These are phyloP conservation scores for Ettlia oleoabundans DNA, from an alignment of 139 green algal species.

Conservation along the genomic window DNA sequence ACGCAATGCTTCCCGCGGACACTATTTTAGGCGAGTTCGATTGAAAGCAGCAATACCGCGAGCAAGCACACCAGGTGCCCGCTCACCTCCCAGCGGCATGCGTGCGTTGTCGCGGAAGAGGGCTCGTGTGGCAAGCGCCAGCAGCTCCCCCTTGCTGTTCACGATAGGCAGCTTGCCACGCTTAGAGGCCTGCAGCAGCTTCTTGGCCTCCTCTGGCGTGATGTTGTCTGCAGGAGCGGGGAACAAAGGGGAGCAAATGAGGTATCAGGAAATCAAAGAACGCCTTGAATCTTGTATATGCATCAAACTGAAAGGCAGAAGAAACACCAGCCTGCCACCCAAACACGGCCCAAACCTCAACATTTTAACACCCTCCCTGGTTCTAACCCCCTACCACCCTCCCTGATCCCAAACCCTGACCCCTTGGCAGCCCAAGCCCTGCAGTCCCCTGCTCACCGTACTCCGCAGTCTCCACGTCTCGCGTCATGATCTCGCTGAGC, in stretches of 20 bases:
- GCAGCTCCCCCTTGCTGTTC: conserved; percentile 67
- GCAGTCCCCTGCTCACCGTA: too few relatives aligned
- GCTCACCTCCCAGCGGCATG: conserved; percentile 50
- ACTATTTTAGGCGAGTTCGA: too few relatives aligned
- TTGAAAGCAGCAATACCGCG: too few relatives aligned
- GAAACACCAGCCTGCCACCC: too few relatives aligned
- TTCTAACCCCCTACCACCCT: neutral
- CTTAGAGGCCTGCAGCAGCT: conserved; percentile 65
- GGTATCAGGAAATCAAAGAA: too few relatives aligned
- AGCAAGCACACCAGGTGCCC: neutral
- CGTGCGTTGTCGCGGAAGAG: conserved; percentile 57
- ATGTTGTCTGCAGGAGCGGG: conserved; percentile 27
- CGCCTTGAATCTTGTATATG: too few relatives aligned
- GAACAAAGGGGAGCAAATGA: neutral
- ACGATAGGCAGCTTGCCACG: conserved; percentile 79
- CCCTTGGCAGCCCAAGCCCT: conserved; percentile 24
- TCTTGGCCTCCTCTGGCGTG: conserved; percentile 57
- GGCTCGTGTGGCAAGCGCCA: conserved; percentile 73
- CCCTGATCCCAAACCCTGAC: neutral
- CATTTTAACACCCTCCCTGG: neutral
- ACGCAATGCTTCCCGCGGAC: too few relatives aligned
- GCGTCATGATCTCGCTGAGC: conserved; percentile 85
- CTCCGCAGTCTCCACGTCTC: conserved; percentile 66
- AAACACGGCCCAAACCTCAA: too few relatives aligned
- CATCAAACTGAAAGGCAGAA: too few relatives aligned